Evolutionary conservation across 2,329 filamentous ascomycete genomes (phyloP).

Genomic region (Coniochaeta ligniaria): DNA sequence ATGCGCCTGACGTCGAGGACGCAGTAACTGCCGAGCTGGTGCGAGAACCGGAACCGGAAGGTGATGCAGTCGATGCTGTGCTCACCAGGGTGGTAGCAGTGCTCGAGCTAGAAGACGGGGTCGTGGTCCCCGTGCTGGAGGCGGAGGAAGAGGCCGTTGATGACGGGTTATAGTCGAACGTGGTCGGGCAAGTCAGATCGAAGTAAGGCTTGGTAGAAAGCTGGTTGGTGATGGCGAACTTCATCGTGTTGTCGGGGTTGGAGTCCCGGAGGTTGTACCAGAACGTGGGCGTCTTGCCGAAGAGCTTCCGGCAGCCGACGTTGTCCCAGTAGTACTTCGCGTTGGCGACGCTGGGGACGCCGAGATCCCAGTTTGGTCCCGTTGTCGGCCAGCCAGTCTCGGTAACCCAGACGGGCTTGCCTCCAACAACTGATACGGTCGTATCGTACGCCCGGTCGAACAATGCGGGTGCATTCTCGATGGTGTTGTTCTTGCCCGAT

Average conservation of each 20-base stretch:
- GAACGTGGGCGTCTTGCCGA: constrained; percentile 48
- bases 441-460: constrained; percentile 44
- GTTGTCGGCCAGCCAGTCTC: constrained; percentile 60
- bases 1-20: constrained; percentile 3
- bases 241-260: constrained; percentile 51
- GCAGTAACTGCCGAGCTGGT: constrained; percentile 1
- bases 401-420: constrained; percentile 53
- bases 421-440: constrained; percentile 35
- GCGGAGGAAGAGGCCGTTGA: constrained; percentile 14
- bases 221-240: constrained; percentile 49
- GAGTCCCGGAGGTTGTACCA: constrained; percentile 57
- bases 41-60: constrained; percentile 9
- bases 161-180: constrained; percentile 25
- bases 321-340: constrained; percentile 57
- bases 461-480: constrained; percentile 45
- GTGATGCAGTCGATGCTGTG: constrained; percentile 1
- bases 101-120: constrained; percentile 7
- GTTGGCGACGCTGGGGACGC: constrained; percentile 47
- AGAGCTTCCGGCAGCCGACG: constrained; percentile 52
- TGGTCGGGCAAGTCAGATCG: constrained; percentile 45
- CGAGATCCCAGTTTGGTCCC: constrained; percentile 47
- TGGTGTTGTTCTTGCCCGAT: constrained; percentile 44
- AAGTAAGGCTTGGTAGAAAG: constrained; percentile 43
- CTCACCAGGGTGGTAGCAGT: constrained; percentile 2
- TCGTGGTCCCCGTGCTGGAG: constrained; percentile 8